Conservation (phyloP, 1,284 basidiomycete genomes). For the Heliocybe sulcata region DNA sequence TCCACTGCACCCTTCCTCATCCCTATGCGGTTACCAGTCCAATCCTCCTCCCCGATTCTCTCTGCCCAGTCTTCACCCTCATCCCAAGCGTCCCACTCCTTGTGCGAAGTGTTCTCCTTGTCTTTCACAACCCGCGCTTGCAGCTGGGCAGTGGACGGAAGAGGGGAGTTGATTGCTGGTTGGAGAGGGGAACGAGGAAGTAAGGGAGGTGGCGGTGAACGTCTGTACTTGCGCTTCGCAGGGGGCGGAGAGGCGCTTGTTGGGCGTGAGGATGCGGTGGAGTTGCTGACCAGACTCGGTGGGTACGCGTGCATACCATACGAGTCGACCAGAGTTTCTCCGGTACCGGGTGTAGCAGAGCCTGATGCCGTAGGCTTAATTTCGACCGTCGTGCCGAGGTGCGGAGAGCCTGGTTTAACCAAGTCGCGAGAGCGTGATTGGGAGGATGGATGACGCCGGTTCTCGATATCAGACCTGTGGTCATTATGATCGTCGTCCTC, state of each 20-base stretch:
- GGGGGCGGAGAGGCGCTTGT: conserved; percentile 21
- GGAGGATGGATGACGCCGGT: conserved; percentile 9
- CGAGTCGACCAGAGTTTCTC: conserved; percentile 17
- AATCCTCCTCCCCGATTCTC: conserved; percentile 37
- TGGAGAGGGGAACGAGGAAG: conserved; percentile 15
- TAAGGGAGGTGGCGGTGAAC: conserved; percentile 35
- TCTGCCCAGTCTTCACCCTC: conserved; percentile 46
- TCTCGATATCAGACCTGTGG: conserved; percentile 32
- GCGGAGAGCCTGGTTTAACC: conserved; percentile 40
- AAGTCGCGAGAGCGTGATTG: conserved; percentile 11
- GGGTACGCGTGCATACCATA: conserved; percentile 51
- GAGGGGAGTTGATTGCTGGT: conserved; percentile 13
- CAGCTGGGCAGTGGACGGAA: conserved; percentile 12
- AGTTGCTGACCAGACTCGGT: conserved; percentile 35
- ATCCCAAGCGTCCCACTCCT: conserved; percentile 47
- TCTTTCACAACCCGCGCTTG: conserved; percentile 7
- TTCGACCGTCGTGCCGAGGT: conserved; percentile 23
- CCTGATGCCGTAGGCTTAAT: conserved; percentile 21
- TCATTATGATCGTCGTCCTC: conserved; percentile 16
- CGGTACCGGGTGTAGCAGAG: conserved; percentile 23
- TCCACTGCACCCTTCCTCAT: conserved; percentile 8
- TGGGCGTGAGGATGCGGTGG: conserved; percentile 19
- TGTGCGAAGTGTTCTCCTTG: conserved; percentile 11
- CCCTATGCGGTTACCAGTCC: conserved; percentile 35
- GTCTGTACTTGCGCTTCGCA: conserved; percentile 21